A percentile compares a stretch with the other conserved stretches of the same genome.
These are phyloP conservation scores for Daldinia sp. DNA, from an alignment of 2,329 filamentous ascomycete species.

Conservation along the genomic window DNA sequence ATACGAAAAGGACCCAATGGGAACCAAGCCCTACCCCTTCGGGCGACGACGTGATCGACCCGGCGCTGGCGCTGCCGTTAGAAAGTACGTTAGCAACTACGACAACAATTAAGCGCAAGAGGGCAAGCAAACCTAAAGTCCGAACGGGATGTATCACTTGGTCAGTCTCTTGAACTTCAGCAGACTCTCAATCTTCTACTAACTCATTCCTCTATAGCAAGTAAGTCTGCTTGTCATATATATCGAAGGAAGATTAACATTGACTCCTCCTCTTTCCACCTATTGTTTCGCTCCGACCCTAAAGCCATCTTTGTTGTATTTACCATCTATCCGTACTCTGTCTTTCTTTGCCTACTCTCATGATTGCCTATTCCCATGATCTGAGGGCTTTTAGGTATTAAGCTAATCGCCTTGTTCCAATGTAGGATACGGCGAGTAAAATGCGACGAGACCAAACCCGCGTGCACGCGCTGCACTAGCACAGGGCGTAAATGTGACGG, in stretches of 20 bases:
- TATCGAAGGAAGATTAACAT: neutral
- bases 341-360: too few relatives aligned
- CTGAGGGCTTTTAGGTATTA: neutral
- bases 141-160: constrained; percentile 57
- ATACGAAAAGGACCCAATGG: constrained; percentile 24
- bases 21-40: constrained; percentile 25
- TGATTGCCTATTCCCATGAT: too few relatives aligned
- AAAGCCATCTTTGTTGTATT: neutral
- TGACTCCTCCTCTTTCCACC: neutral
- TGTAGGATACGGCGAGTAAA: constrained; percentile 54
- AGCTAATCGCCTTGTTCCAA: constrained; percentile 8
- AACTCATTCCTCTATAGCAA: constrained; percentile 26
- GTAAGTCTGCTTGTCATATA: constrained; percentile 23
- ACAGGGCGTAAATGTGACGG: constrained; percentile 54
- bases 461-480: constrained; percentile 52
- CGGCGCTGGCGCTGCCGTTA: constrained; percentile 8
- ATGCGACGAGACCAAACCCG: constrained; percentile 54
- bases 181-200: constrained; percentile 4
- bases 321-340: neutral
- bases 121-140: constrained; percentile 56
- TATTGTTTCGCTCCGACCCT: neutral
- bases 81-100: constrained; percentile 16
- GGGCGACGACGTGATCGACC: constrained; percentile 27
- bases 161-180: constrained; percentile 45
- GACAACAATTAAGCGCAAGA: constrained; percentile 44